Evolutionary conservation across 225 moss, liverwort and hornwort species (phyloP), one percentile per base, ranked within the genome.

Genomic region (Pseudisothecium myosuroides): DNA sequence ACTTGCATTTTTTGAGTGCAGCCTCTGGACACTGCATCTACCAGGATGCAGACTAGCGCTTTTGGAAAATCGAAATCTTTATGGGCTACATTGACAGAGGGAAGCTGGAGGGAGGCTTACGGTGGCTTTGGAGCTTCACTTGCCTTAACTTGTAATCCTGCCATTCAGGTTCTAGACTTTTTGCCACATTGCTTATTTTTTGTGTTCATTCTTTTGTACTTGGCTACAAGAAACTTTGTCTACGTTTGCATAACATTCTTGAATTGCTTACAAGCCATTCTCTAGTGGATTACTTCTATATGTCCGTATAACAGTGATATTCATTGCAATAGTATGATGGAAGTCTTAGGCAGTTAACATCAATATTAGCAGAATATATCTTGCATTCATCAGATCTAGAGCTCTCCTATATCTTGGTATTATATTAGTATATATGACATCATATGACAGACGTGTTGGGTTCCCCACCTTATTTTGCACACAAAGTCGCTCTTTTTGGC

Each of bases 1-100:
- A 20, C 69, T 85, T 60, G 36, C 78, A 34, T 49, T 81, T 76
- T 81, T 79, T 80, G 87, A 49, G 88, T 90, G 84, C 96, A 99
- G 99, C 99, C 99, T 56, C 89, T 99, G 18, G 99, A 97, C 82
- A 97, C 97, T 68, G 99, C 96, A 76, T 94, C 99, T 67, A 95
- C 99, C 41, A 92, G 94, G 83, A 99, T 99, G 94, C 99, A 99
- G 89, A 97, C 97, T 11, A 99, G 99, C 83, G 93, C 94, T 32
- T 97, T 99, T 81, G 99, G 99, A 79, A 95, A 94, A 83, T 99
- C 99, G n/a, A 95, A 96, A 88, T 76, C 93, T 28, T 84, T 99
- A 58, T 83, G 93, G 88, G 90, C 92, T 82, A 97, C 96, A 55
- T 86, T 99, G 87, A 93, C 93, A 77, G 95, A 92, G 72, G 95